These are phyloP conservation scores for Lotmaria passim DNA, from an alignment of 208 protist species.

Conservation along the genomic window DNA sequence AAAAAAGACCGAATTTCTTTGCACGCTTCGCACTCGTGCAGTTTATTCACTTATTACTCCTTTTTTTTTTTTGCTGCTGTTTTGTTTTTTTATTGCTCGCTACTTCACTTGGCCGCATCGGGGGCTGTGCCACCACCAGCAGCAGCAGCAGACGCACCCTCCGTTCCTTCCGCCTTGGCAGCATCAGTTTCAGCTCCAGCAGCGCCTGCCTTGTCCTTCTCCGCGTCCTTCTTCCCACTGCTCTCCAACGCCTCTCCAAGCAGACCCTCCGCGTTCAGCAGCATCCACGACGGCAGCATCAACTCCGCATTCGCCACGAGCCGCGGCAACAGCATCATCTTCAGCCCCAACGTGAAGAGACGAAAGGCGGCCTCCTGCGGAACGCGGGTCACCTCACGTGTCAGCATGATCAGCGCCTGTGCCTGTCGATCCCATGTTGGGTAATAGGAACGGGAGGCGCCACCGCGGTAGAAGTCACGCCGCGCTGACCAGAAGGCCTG, in stretches of 20 bases:
- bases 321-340: slow-evolving; percentile 74
- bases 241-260: slow-evolving; percentile 40
- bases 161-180: not conserved
- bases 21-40: no score
- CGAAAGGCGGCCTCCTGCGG: slow-evolving; percentile 87
- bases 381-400: slow-evolving; percentile 67
- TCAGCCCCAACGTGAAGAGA: slow-evolving; percentile 74
- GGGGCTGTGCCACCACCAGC: not conserved
- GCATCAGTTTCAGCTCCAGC: not conserved
- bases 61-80: no score
- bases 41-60: no score
- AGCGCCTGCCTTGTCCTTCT: not conserved
- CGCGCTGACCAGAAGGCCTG: slow-evolving; percentile 76
- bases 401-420: slow-evolving; percentile 80
- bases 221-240: slow-evolving; percentile 28
- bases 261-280: slow-evolving; percentile 61
- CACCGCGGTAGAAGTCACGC: slow-evolving; percentile 66
- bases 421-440: slow-evolving; percentile 83
- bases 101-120: slow-evolving; percentile 1
- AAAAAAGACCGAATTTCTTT: no score
- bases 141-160: not conserved
- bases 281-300: slow-evolving; percentile 71
- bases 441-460: slow-evolving; percentile 44
- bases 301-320: slow-evolving; percentile 54
- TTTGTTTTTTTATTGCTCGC: no score